These are phyloP conservation scores for Nothopassalora personata DNA, from an alignment of 2,329 filamentous ascomycete species.

Conservation along the genomic window DNA sequence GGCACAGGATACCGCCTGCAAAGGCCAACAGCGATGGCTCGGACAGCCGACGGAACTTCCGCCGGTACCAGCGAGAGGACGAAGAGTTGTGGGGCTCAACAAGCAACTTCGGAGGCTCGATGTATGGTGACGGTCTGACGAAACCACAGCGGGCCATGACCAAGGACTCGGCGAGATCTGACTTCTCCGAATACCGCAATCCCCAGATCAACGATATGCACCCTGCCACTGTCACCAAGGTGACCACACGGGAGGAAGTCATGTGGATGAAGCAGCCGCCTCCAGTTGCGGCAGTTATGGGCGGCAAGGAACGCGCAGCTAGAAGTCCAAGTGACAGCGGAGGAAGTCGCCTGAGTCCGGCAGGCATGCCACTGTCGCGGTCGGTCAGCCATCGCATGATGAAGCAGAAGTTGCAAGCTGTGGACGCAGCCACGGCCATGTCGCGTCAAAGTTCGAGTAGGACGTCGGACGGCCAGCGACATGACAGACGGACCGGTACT, in stretches of 20 bases:
- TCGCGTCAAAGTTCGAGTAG: slow-evolving; percentile 35
- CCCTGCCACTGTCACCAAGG: slow-evolving; percentile 44
- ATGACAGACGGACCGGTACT: slow-evolving; percentile 24
- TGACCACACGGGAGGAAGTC: slow-evolving; percentile 52
- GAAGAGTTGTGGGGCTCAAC: slow-evolving; percentile 73
- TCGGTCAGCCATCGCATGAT: slow-evolving; percentile 37
- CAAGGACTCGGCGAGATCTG: slow-evolving; percentile 5
- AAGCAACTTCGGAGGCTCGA: slow-evolving; percentile 19
- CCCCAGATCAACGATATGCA: slow-evolving; percentile 66
- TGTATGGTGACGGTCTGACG: slow-evolving; percentile 26
- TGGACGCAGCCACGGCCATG: slow-evolving; percentile 31
- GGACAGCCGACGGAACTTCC: slow-evolving; percentile 64
- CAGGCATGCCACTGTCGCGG: slow-evolving; percentile 23
- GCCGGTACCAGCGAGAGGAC: slow-evolving; percentile 79
- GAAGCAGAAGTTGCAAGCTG: slow-evolving; percentile 28
- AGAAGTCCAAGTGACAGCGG: slow-evolving; percentile 54
- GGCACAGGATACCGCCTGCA: slow-evolving; percentile 16
- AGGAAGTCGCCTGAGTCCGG: slow-evolving; percentile 32
- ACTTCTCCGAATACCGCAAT: slow-evolving; percentile 30
- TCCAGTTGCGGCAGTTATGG: slow-evolving; percentile 85
- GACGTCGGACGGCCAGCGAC: slow-evolving; percentile 23
- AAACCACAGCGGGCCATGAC: slow-evolving; percentile 33
- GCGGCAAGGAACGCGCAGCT: slow-evolving; percentile 66
- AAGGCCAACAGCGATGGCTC: slow-evolving; percentile 35
- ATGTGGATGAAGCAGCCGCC: slow-evolving; percentile 92